phyloP scores from a whole-genome alignment of 441 rosid genomes.

The Aleurites moluccanus region DNA sequence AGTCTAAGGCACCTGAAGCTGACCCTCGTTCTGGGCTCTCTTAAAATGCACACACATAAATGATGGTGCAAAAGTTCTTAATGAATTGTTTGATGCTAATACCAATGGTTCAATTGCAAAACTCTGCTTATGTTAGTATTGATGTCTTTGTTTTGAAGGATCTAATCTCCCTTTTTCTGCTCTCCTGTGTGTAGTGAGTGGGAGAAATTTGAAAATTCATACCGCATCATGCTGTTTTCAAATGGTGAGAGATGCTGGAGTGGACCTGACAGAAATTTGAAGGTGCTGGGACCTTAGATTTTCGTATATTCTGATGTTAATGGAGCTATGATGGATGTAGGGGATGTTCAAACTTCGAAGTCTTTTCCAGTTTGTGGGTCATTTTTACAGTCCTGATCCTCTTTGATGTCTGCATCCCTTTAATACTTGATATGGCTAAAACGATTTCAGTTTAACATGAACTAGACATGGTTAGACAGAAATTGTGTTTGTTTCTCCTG shows the following conservation, averaged over 20 bases:
- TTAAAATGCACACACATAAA: neutral
- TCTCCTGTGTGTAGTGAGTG: constrained; percentile 52
- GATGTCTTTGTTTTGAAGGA: neutral
- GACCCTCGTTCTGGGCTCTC: neutral
- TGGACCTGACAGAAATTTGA: constrained; percentile 87
- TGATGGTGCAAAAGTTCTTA: neutral
- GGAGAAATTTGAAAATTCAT: constrained; percentile 78
- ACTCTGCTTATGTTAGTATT: neutral
- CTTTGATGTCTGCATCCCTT: neutral
- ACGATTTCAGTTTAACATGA: neutral
- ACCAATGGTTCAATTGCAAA: neutral
- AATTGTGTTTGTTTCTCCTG: neutral
- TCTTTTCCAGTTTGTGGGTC: neutral
- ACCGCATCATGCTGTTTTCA: constrained; percentile 64
- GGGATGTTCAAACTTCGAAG: neutral
- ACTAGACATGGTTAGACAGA: neutral
- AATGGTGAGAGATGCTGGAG: constrained; percentile 92
- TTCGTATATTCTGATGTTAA: neutral
- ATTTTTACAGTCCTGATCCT: neutral
- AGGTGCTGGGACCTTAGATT: constrained; percentile 35
- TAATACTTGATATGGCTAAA: neutral
- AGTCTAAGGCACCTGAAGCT: neutral
- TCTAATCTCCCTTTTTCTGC: neutral
- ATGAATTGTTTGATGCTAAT: neutral
- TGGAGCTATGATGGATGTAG: neutral